Base-by-base conservation (phyloP, 2,329 filamentous ascomycete species). In the Diplodia intermedia region DNA sequence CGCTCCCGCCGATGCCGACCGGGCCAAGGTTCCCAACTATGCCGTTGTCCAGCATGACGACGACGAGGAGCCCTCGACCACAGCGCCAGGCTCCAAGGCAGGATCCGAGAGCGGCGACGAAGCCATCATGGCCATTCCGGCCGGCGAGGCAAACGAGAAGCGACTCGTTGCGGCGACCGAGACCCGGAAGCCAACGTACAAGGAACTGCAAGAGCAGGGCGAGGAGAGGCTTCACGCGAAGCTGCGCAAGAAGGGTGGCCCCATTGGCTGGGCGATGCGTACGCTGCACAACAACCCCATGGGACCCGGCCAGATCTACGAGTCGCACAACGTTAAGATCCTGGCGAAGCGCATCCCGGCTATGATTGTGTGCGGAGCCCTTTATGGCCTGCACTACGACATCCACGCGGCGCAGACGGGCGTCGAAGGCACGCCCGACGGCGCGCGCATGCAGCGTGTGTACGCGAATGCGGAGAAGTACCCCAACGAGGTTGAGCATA, bases 221-320 rank as follows among this genome's bases (percentile, higher is more conserved):
- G 82, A 89, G 68, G 83, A 82, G 23, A 83, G 81, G 55, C 84
- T 90, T 73, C 86, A 90, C 75, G 86, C 86, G 26, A 87, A 87
- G 73, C 88, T 94, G 66, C 80, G 86, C 68, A 82, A 86, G 78
- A 85, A 83, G 68, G 81, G 81, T 1, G 90, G 91, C 31, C 90
- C 90, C 62, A 84, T 94, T n/a, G 91, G 89, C 73, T 94, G 91
- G 91, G 92, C 90, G 47, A 91, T 94, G 89, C 90, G 91, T 72
- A 87, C 84, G 62, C 88, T 94, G 23, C 90, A 88, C 75, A 84
- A 91, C 74, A 91, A 93, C 82, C 90, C 88, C 57, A 86, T 92
- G 80, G 90, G 90, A 20, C 78, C 88, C 20, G 92, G 91, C 65
- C 84, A 89, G 74, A 85, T 94, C 71, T 92, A 94, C 81, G 91